A percentile compares a stretch with the other conserved stretches of the same genome.
These are phyloP conservation scores for Ceratopteris richardii DNA, from an alignment of 75 land plant species.

Conservation along the genomic window DNA sequence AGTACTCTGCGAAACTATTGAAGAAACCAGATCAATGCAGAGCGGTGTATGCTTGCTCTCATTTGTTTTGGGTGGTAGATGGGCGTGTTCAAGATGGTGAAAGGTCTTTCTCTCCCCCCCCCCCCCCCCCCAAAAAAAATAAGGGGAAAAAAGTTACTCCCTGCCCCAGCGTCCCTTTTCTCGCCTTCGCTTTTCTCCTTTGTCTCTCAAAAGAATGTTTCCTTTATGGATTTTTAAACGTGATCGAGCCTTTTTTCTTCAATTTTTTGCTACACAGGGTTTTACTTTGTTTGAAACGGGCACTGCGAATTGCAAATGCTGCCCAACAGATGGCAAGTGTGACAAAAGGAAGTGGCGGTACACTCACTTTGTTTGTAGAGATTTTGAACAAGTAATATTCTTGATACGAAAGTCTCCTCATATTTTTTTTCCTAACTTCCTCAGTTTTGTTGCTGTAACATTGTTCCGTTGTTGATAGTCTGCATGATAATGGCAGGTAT, in stretches of 20 bases:
- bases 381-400: constrained; percentile 99
- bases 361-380: constrained; percentile 84
- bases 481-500: constrained; percentile 79
- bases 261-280: too few species aligned
- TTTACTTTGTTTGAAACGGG: constrained; percentile 87
- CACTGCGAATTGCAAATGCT: constrained; percentile 97
- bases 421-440: background rate
- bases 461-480: too few species aligned
- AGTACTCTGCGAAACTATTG: constrained; percentile 95
- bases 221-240: background rate
- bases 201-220: background rate
- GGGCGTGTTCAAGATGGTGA: constrained; percentile 86
- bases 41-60: constrained; percentile 93
- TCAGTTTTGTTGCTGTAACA: constrained; percentile 2
- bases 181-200: background rate
- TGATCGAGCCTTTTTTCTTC: too few species aligned
- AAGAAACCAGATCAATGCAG: constrained; percentile 92
- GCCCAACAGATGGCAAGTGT: constrained; percentile 96
- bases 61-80: constrained; percentile 88
- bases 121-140: too few species aligned
- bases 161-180: too few species aligned
- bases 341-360: constrained; percentile 76
- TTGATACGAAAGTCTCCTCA: too few species aligned
- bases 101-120: too few species aligned
- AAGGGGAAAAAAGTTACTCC: too few species aligned